Evolutionary conservation across 495 filamentous ascomycete genomes (phyloP), one percentile per base, ranked within the genome.

Genomic region (Neurospora intermedia): DNA sequence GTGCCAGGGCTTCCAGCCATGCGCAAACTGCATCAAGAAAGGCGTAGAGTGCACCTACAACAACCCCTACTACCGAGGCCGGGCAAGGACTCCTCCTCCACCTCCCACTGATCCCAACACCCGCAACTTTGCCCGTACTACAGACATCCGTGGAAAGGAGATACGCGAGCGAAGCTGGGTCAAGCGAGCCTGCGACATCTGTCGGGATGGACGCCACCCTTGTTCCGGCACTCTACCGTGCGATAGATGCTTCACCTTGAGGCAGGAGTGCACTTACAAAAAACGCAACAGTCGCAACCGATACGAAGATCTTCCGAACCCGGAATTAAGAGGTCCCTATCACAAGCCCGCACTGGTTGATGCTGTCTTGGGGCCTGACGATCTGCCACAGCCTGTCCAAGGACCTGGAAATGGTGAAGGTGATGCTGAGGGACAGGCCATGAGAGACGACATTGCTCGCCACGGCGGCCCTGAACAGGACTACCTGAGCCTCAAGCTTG

Each of bases 171-270:
- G 75, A 42, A 71, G 73, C 46, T 78, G 75, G 76, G 71, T 66
- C n/a, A 27, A 35, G 16, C 75, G 77, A 39, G 75, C 75, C 31
- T 78, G 75, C 48, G 78, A 78, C 48, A 54, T 45, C 16, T 80
- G 77, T 41, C 76, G 74, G 0, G 46, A 20, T 27, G 59, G 70
- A 13, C 41, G 72, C 23, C 6, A 73, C 13, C 31, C 31, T 10
- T 80, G 78, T 69, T 66, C 69, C 8, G 77, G 77, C 31, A 77
- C 75, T 70, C 43, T 72, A 6, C 78, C 75, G 1, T 78, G 78
- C 31, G 71, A 72, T 9, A 48, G 23, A 7, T 78, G 78, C 72
- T 78, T 80, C 48, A 46, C 41, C 20, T 20, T 42, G 39, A 70
- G 76, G 16, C 23, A 76, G 20, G 62, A 71, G 20, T 80, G 78